Evolutionary conservation across 176 grass and related monocot genomes (phyloP).

Genomic region (Phoenix roebelenii): DNA sequence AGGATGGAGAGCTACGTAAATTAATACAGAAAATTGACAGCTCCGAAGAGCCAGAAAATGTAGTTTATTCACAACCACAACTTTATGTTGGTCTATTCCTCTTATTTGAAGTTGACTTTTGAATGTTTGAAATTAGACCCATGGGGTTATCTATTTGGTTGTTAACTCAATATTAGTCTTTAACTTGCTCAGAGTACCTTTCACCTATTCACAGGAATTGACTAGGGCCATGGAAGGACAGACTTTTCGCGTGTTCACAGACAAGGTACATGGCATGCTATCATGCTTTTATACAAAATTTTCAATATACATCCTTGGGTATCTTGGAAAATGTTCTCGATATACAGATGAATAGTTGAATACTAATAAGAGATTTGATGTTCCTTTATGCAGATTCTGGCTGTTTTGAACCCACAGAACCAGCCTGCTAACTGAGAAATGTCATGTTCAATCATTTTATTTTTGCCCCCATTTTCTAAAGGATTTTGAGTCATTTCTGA

Average conservation of each 20-base stretch:
- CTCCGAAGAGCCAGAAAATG: not conserved
- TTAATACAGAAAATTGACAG: conserved; percentile 4
- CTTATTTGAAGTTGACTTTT: not conserved
- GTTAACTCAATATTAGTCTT: not conserved
- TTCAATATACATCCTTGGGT: not conserved
- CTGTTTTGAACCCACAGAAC: not conserved
- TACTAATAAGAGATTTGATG: not conserved
- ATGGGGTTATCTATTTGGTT: too few species aligned
- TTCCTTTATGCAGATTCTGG: not conserved
- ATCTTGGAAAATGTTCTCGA: not conserved
- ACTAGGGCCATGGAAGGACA: not conserved
- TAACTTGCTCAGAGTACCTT: not conserved
- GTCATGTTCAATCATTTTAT: too few species aligned
- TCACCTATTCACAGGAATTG: not conserved
- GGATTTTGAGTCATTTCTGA: too few species aligned
- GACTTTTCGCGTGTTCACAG: not conserved
- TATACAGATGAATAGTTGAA: not conserved
- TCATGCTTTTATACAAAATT: not conserved
- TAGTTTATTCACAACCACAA: not conserved
- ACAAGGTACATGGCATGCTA: conserved; percentile 2
- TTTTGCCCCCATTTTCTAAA: too few species aligned
- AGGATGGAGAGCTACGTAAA: not conserved
- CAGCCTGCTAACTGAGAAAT: too few species aligned
- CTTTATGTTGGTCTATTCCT: not conserved
- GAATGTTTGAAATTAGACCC: not conserved